A percentile compares a stretch with the other conserved stretches of the same genome.
Evolutionary conservation across 768 basidiomycete genomes (phyloP).

Genomic region (Tephrocybe rancida): DNA sequence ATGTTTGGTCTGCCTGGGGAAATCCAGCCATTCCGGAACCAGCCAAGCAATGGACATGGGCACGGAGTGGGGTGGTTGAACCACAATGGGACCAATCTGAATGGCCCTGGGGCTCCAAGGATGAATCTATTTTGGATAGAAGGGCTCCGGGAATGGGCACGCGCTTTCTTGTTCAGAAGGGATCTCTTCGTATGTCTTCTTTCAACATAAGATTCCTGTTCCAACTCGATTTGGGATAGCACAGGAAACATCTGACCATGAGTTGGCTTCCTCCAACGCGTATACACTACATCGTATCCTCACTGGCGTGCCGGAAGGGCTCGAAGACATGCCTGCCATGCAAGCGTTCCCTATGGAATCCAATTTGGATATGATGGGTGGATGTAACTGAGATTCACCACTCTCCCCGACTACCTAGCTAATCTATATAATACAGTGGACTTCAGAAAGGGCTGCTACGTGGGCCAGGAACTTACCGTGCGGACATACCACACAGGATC

Average conservation of each 20-base stretch:
- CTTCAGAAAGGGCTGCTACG: constrained; percentile 97
- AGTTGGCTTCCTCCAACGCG: constrained; percentile 49
- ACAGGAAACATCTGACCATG: constrained; percentile 56
- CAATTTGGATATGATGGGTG: constrained; percentile 94
- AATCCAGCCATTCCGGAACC: constrained; percentile 27
- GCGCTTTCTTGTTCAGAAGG: constrained; percentile 70
- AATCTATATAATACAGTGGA: constrained; percentile 56
- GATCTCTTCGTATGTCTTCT: constrained; percentile 66
- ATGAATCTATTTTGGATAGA: constrained; percentile 58
- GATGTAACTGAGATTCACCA: constrained; percentile 52
- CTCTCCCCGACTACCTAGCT: constrained; percentile 1
- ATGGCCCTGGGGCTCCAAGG: constrained; percentile 64
- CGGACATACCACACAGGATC: constrained; percentile 95
- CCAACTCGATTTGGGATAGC: no score
- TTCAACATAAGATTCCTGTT: background rate
- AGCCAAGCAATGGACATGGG: constrained; percentile 46
- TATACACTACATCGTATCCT: constrained; percentile 81
- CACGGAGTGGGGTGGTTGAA: constrained; percentile 77
- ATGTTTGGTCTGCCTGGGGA: constrained; percentile 85
- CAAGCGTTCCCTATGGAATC: constrained; percentile 93
- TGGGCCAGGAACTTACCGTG: constrained; percentile 96
- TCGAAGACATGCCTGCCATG: constrained; percentile 70
- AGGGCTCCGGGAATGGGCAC: constrained; percentile 81
- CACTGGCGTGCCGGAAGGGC: constrained; percentile 88
- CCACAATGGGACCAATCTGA: constrained; percentile 60